Base-by-base conservation (phyloP, 139 green algal genomes). In the Diplosphaera chodatii region DNA sequence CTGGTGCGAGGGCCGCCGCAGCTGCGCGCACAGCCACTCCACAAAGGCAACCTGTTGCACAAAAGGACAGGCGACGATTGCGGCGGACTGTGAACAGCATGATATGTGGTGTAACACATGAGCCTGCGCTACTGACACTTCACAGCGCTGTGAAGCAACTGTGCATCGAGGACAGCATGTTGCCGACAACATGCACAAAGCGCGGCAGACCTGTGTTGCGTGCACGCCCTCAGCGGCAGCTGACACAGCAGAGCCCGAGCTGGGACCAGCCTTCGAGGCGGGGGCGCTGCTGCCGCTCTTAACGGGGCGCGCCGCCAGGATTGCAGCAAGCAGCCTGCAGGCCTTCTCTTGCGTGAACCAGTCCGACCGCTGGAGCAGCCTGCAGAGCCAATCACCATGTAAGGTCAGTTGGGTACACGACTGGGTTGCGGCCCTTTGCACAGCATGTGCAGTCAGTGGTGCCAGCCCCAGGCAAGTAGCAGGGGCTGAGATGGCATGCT, bases 311-410 rank as follows among this genome's bases (percentile, higher is more conserved):
- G 65, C 69, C 3, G 77, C 84, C 48, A 97, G 69, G 13, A 94
- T 74, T 20, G 75, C 80, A 0, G 84, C 80, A 29, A 97, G 82
- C 72, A 96, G 71, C 41, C 78, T 77, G 73, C 78, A 84, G 27
- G 90, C 85, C 76, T 93, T 96, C 34, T 93, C 88, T 77, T 97
- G 87, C 0, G 91, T 93, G 82, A 92, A 94, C 92, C 92, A 97
- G 77, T 97, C 92, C 28, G 83, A 78, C 56, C 91, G 86, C 77
- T 91, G 85, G 69, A 97, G 85, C 68, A 96, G 82, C 68, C 88
- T 87, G 68, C 40, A n/a, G n/a, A n/a, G n/a, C n/a, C n/a, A n/a
- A n/a, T n/a, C n/a, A n/a, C n/a, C n/a, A n/a, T n/a, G n/a, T n/a
- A n/a, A n/a, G n/a, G n/a, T n/a, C n/a, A n/a, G n/a, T n/a, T n/a